Percentiles rank a stretch among this genome's conserved stretches.
Conservation (phyloP, 2,329 filamentous ascomycete species). For the Hypoxylon sp. region DNA sequence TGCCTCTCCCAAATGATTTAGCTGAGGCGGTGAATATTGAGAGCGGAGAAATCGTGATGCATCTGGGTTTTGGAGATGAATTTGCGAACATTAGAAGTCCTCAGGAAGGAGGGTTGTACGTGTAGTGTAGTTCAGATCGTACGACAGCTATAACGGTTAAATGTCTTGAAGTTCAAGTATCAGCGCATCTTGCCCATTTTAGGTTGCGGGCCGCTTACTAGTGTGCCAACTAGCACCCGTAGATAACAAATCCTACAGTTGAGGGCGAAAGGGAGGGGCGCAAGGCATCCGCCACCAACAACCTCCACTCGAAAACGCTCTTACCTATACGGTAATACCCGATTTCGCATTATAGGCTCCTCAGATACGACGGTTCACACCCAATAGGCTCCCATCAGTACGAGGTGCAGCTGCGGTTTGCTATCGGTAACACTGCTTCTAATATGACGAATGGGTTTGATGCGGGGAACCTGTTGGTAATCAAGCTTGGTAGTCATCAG, state of each 20-base stretch:
- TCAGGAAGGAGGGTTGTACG: conserved; percentile 19
- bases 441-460: conserved; percentile 25
- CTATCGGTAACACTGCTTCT: conserved; percentile 25
- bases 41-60: conserved; percentile 15
- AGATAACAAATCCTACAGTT: not conserved
- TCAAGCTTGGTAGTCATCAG: conserved; percentile 5
- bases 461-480: conserved; percentile 37
- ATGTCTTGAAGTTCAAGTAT: not conserved
- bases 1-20: conserved; percentile 11
- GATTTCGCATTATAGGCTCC: conserved; percentile 22
- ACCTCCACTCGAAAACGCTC: conserved; percentile 6
- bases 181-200: conserved; percentile 4
- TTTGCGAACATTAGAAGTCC: not conserved
- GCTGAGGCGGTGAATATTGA: conserved; percentile 5
- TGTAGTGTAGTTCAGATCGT: conserved; percentile 6
- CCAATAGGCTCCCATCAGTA: not conserved
- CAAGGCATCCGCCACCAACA: not conserved
- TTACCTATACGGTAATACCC: conserved; percentile 16
- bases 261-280: not conserved
- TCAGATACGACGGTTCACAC: not conserved
- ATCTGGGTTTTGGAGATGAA: conserved; percentile 23
- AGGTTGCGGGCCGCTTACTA: conserved; percentile 1
- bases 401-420: conserved; percentile 4
- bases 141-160: not conserved
- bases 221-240: not conserved